Evolutionary conservation across 768 basidiomycete genomes (phyloP).

Genomic region (Amanita muscaria): DNA sequence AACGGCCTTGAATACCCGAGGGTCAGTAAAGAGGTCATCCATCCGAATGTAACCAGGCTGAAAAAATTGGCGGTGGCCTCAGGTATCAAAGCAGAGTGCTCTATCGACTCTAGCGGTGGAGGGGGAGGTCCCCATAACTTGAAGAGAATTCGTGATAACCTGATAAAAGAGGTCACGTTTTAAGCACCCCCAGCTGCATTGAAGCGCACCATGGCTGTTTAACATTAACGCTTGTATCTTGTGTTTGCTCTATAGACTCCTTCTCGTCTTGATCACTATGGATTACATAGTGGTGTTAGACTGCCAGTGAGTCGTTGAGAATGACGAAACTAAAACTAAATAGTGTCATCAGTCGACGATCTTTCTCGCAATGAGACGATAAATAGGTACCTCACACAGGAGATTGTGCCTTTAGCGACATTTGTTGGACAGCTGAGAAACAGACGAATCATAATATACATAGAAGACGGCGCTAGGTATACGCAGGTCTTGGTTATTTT

Average conservation of each 20-base stretch:
- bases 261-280: background rate
- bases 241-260: no score
- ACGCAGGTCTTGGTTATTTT: no score
- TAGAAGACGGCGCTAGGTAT: no score
- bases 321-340: background rate
- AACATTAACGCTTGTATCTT: background rate
- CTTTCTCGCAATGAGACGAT: no score
- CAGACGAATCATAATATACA: no score
- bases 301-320: background rate
- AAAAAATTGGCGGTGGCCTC: conserved; percentile 57
- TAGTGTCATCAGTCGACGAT: no score
- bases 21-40: conserved; percentile 65
- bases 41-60: conserved; percentile 55
- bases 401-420: no score
- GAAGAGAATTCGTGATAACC: background rate
- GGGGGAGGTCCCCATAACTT: conserved; percentile 28
- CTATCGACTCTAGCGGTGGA: conserved; percentile 42
- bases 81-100: conserved; percentile 54
- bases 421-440: no score
- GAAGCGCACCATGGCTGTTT: background rate
- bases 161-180: background rate
- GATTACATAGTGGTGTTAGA: background rate
- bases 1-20: conserved; percentile 78
- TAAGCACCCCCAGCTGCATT: background rate
- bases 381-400: no score